Conservation (phyloP, 208 protist genomes). For the Trypanosoma cruzi region DNA sequence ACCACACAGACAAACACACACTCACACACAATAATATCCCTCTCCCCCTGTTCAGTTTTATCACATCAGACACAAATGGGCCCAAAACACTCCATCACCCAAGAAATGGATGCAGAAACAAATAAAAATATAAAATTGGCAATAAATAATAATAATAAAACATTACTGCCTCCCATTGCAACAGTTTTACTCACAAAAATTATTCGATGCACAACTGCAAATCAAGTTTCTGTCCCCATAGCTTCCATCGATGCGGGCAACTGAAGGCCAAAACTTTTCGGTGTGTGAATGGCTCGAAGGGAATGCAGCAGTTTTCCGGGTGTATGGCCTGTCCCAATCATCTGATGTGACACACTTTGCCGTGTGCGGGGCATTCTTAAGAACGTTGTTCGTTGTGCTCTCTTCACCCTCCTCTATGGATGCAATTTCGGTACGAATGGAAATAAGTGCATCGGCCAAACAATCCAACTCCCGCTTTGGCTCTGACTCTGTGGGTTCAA, state of each 20-base stretch:
- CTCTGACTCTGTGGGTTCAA: constrained; percentile 98
- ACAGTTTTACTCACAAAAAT: constrained; percentile 81
- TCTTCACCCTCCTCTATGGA: constrained; percentile 94
- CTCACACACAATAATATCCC: too few relatives aligned
- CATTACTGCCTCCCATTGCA: too few relatives aligned
- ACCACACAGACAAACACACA: too few relatives aligned
- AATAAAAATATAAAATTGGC: too few relatives aligned
- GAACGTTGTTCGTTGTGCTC: constrained; percentile 92
- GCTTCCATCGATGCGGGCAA: constrained; percentile 94
- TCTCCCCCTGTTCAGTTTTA: too few relatives aligned
- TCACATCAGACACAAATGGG: too few relatives aligned
- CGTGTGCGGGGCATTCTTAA: constrained; percentile 98
- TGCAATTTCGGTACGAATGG: constrained; percentile 95
- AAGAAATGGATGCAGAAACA: too few relatives aligned
- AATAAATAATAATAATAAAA: too few relatives aligned
- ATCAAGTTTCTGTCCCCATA: constrained; percentile 97
- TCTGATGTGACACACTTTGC: constrained; percentile 72
- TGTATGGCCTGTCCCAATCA: constrained; percentile 95
- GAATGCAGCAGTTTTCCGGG: constrained; percentile 94
- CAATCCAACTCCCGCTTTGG: constrained; percentile 95
- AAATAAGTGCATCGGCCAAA: constrained; percentile 96
- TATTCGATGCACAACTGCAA: constrained; percentile 86
- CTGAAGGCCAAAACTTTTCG: constrained; percentile 97
- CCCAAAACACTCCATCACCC: too few relatives aligned
- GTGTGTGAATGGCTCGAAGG: constrained; percentile 71